These are phyloP conservation scores for Bothriochloa decipiens DNA, from an alignment of 176 grass and related monocot genomes.

Conservation along the genomic window DNA sequence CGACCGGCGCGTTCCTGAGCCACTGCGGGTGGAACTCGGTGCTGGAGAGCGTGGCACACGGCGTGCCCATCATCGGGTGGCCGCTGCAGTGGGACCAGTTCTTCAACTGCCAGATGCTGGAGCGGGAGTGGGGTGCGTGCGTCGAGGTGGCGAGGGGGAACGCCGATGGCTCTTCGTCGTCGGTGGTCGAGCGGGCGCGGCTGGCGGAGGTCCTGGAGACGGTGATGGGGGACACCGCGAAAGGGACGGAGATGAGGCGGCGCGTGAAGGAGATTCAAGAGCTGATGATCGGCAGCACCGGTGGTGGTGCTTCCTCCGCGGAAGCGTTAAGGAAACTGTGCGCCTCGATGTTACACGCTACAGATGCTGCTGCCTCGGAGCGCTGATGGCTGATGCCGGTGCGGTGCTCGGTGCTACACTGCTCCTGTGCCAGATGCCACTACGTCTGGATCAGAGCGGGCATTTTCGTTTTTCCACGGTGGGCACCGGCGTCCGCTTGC, in stretches of 20 bases:
- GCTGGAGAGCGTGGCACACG: slow-evolving; percentile 53
- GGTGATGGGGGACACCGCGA: neutral
- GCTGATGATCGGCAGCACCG: neutral
- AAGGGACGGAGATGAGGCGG: slow-evolving; percentile 9
- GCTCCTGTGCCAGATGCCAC: no score
- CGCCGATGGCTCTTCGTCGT: slow-evolving; percentile 6
- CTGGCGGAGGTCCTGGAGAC: slow-evolving; percentile 6
- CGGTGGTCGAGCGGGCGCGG: neutral
- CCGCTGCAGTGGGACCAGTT: slow-evolving; percentile 40
- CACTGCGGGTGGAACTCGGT: slow-evolving; percentile 57
- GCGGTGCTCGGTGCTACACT: no score
- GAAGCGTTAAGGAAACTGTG: neutral
- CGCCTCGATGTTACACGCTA: no score
- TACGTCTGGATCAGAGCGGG: no score
- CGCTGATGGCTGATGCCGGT: neutral
- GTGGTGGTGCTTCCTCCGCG: neutral
- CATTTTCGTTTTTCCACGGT: no score
- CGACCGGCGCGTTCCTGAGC: slow-evolving; percentile 52
- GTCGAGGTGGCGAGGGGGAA: slow-evolving; percentile 46
- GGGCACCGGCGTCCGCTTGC: no score
- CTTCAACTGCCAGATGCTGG: slow-evolving; percentile 40
- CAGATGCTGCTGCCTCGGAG: neutral
- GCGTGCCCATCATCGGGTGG: slow-evolving; percentile 47
- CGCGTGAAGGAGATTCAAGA: neutral
- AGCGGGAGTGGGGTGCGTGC: slow-evolving; percentile 36